Evolutionary conservation across 805 yeast species (phyloP), one percentile per base, ranked within the genome.

Genomic region (Helenozyma rhizophorensis): DNA sequence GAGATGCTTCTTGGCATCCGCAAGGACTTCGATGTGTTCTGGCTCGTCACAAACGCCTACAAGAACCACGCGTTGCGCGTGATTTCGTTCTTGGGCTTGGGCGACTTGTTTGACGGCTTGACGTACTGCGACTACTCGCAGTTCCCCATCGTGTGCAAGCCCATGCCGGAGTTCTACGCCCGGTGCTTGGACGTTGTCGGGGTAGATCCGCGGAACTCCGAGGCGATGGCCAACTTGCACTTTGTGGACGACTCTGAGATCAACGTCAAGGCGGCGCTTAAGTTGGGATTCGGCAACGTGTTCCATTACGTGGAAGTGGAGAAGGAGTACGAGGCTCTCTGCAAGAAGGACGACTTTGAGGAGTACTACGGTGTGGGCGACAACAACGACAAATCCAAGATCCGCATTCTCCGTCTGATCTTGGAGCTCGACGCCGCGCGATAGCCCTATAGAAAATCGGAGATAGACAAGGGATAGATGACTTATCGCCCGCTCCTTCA

Each of bases 31-130:
- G 81, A 79, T 48, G 70, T 80, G 50, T 63, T 90, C 42, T 90
- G 98, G 98, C 70, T 93, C 27, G 83, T 87, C 51, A 90, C 98
- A 4, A 90, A 90, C 56, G 97, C 98, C 2, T 90, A 90, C 62
- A 80, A 81, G 53, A 87, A 78, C 50, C 98, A 90, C 59, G 98
- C 90, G 0, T 49, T 79, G 27, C 70, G 97, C 30, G 95, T 87
- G 19, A 70, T 88, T 13, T 71, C 78, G 26, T 66, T 90, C 29
- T 65, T 90, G 30, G 97, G 96, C 2, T 56, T 90, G 18, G 97
- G 90, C n/a, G 96, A 89, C 54, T 54, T 87, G 34, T 89, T 93
- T 54, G 97, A 90, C 45, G 98, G 98, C 0, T 71, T 93, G 45
- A 87, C 97, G 1, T 90, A 66, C 59, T 93, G 98, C 62, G 95